These are phyloP conservation scores for Salvia miltiorrhiza DNA, from an alignment of 257 asterid species.

Conservation along the genomic window DNA sequence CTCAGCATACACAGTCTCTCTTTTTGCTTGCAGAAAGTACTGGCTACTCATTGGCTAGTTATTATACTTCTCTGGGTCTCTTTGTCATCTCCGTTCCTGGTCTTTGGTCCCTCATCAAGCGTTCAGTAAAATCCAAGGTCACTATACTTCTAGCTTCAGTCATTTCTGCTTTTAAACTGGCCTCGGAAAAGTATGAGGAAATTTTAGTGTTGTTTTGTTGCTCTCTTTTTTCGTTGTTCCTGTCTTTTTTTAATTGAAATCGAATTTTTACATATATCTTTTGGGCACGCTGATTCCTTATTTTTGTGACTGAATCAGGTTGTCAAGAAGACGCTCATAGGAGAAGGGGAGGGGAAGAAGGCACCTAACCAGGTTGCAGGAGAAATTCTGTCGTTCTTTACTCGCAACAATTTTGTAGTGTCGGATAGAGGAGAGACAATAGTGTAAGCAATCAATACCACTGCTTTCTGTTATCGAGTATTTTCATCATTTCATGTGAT, in stretches of 20 bases:
- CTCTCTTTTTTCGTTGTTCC: neutral
- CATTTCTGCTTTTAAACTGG: neutral
- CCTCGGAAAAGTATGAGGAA: neutral
- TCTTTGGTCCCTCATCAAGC: slow-evolving; percentile 97
- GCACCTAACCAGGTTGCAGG: slow-evolving; percentile 78
- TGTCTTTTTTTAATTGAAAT: neutral
- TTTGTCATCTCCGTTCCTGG: slow-evolving; percentile 95
- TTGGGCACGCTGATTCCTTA: neutral
- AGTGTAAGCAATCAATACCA: slow-evolving; percentile 49
- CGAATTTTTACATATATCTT: neutral
- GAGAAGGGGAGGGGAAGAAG: slow-evolving; percentile 51
- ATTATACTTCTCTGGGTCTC: slow-evolving; percentile 93
- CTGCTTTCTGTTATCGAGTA: neutral
- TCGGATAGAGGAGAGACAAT: slow-evolving; percentile 82
- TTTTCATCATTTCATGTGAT: neutral
- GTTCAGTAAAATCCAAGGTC: slow-evolving; percentile 98
- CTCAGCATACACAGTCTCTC: slow-evolving; percentile 41
- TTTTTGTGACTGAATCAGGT: slow-evolving; percentile 43
- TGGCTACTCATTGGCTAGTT: slow-evolving; percentile 87
- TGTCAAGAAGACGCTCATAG: slow-evolving; percentile 75
- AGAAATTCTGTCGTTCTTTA: slow-evolving; percentile 82
- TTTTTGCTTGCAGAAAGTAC: slow-evolving; percentile 58
- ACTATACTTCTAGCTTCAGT: neutral
- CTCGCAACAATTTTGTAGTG: slow-evolving; percentile 78
- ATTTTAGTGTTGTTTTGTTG: neutral